Evolutionary conservation across 2,329 filamentous ascomycete genomes (phyloP), one percentile per base, ranked within the genome.

Genomic region (Tolypocladium ovalisporum): DNA sequence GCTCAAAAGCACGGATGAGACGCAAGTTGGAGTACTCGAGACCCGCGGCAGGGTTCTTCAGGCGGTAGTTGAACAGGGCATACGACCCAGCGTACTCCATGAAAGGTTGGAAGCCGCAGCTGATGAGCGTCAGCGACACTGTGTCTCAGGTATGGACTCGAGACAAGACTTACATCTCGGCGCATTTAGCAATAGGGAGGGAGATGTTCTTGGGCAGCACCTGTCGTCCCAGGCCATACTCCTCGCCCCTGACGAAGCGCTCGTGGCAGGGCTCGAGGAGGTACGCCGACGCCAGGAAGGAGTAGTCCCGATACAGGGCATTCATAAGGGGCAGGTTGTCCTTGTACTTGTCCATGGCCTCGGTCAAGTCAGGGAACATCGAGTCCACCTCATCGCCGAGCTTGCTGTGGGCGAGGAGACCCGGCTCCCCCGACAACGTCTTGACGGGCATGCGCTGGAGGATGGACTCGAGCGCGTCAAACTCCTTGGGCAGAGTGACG

Each of bases 201-300:
- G 90, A 83, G 64, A 96, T 85, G 65, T 84, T 82, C 55, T 80
- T 79, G 1, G 92, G 92, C 64, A 97, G 73, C 27, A 82, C 77
- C 59, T 90, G 82, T 51, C 91, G 77, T 4, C 85, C 91, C 51
- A 96, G 75, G 0, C 91, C 91, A 69, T 96, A 96, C 1, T 79
- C 79, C 68, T 89, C 84, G 0, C 86, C 87, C 71, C 82, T 86
- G 60, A 87, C 65, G 66, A 84, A 86, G 42, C 80, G 81, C 74
- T 90, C 80, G 73, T 94, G 92, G 71, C 92, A 97, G 13, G 92
- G 92, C 77, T 97, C 92, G 35, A 97, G 84, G 35, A 97, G 78
- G 70, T 96, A 96, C 0, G 90, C 89, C 29, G 89, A 95, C 6
- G 91, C 88, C 35, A 96, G 75, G 78, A 96, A 97, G 17, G 88